Base-by-base conservation (phyloP, 2,329 filamentous ascomycete species). In the Lojkania enalia region DNA sequence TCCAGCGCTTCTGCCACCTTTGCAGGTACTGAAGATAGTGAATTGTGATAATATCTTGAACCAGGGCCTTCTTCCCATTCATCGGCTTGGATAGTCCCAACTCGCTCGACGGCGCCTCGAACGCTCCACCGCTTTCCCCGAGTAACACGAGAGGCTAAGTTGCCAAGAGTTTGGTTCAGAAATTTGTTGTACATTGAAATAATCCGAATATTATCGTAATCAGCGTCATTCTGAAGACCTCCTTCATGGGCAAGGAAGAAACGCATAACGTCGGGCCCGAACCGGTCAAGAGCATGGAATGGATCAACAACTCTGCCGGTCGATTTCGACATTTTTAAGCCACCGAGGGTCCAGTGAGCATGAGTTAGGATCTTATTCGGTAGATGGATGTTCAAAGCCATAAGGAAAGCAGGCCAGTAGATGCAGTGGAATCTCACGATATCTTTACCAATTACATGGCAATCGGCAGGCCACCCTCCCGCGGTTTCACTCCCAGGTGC, bases 351-450 rank as follows among this genome's bases (percentile, higher is more conserved):
- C 94, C 95, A 99, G 68, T 99, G 94, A 2, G 86, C 90, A 66
- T 99, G 94, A 40, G 89, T 89, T 2, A 99, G 76, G 21, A 99
- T 81, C 51, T 84, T 84, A 61, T 84, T 86, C 1, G 94, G 90
- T 1, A 88, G 75, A 1, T 89, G 86, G 3, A 97, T 77, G 39
- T 85, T 84, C 12, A 96, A 76, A 1, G 94, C 92, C 79, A 99
- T 86, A 13, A 99, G 83, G 57, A 99, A 87, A 3, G 94, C 94
- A 0, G 94, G 94, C 94, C 95, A 99, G 76, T 99, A 99, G 36
- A 99, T 85, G 69, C 89, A 92, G 67, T 99, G 95, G 70, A 99
- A 99, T 14, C 78, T 86, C 45, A 95, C 77, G 54, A 99, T 99
- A 67, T 99, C 94, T 71, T 99, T 99, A 37, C 94, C 94, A 43